Conservation (phyloP, 2,329 filamentous ascomycete genomes). For the Cordyceps militaris region DNA sequence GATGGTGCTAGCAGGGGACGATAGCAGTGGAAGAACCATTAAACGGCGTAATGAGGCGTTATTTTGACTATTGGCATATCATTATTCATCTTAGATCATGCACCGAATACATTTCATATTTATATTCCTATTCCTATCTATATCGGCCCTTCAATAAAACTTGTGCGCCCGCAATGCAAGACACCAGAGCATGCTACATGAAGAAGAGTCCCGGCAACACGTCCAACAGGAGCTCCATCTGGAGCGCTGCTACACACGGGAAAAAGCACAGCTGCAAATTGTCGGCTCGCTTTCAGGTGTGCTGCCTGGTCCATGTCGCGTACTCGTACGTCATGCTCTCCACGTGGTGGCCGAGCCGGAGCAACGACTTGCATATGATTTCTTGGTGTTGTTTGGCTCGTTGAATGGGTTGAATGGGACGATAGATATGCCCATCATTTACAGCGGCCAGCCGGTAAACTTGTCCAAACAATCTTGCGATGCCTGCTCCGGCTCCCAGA, state of each 20-base stretch:
- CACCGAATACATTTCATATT: not conserved
- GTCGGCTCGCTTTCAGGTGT: not conserved
- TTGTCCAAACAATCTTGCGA: slow-evolving; percentile 12
- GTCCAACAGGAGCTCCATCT: slow-evolving; percentile 2
- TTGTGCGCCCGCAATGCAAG: not conserved
- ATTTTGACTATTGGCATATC: not conserved
- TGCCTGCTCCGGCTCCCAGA: slow-evolving; percentile 7
- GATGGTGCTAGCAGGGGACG: not conserved
- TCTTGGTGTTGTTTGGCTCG: not conserved
- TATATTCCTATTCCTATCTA: not conserved
- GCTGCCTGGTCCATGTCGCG: slow-evolving; percentile 7
- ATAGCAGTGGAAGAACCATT: slow-evolving; percentile 7
- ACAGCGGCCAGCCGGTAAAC: slow-evolving; percentile 12
- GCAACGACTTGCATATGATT: slow-evolving; percentile 4
- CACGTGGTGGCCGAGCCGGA: slow-evolving; percentile 7
- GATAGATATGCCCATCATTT: slow-evolving; percentile 10
- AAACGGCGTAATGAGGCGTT: slow-evolving; percentile 6
- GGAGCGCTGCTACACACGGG: too few species aligned
- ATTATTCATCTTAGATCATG: slow-evolving; percentile 1
- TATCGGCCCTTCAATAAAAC: not conserved
- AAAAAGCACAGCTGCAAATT: too few species aligned
- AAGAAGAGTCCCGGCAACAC: slow-evolving; percentile 10
- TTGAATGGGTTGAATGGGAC: not conserved
- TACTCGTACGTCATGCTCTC: slow-evolving; percentile 4
- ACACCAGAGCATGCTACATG: not conserved